These are phyloP conservation scores for Cytospora piceae DNA, from an alignment of 2,329 filamentous ascomycete species.

Conservation along the genomic window DNA sequence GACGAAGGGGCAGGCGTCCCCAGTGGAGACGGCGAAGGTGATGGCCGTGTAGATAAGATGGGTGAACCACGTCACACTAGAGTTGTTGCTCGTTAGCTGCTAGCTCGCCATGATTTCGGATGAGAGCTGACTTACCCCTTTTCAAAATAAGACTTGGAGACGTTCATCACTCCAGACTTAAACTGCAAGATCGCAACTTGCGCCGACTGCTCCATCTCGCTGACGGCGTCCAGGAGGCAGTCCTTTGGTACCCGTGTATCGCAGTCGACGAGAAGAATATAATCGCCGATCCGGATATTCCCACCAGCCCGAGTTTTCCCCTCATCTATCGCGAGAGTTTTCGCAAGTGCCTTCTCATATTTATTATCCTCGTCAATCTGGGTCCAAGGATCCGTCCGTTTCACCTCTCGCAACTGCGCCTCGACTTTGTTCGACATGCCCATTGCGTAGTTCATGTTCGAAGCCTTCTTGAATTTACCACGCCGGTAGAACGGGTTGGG, in stretches of 20 bases:
- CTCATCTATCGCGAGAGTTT: constrained; percentile 65
- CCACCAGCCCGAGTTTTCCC: constrained; percentile 82
- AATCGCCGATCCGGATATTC: constrained; percentile 84
- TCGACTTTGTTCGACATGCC: constrained; percentile 72
- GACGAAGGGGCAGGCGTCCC: constrained; percentile 77
- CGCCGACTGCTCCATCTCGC: constrained; percentile 71
- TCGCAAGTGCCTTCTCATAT: constrained; percentile 67
- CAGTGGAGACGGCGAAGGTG: constrained; percentile 72
- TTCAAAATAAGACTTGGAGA: constrained; percentile 73
- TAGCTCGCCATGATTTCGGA: not conserved
- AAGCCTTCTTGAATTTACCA: constrained; percentile 72
- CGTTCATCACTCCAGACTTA: constrained; percentile 76
- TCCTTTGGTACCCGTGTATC: constrained; percentile 78
- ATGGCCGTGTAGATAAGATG: constrained; percentile 76
- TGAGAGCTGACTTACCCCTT: constrained; percentile 48
- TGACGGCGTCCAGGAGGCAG: constrained; percentile 76
- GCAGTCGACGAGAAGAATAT: constrained; percentile 78
- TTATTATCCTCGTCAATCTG: constrained; percentile 69
- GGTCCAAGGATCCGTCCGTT: constrained; percentile 65
- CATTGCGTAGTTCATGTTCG: constrained; percentile 73
- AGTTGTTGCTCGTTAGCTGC: not conserved
- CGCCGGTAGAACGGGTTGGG: constrained; percentile 54
- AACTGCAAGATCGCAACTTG: constrained; percentile 75
- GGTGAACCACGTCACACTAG: constrained; percentile 72
- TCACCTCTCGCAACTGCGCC: constrained; percentile 63